Conservation (phyloP, 2,329 filamentous ascomycete genomes). For the Thielaviopsis musarum region DNA sequence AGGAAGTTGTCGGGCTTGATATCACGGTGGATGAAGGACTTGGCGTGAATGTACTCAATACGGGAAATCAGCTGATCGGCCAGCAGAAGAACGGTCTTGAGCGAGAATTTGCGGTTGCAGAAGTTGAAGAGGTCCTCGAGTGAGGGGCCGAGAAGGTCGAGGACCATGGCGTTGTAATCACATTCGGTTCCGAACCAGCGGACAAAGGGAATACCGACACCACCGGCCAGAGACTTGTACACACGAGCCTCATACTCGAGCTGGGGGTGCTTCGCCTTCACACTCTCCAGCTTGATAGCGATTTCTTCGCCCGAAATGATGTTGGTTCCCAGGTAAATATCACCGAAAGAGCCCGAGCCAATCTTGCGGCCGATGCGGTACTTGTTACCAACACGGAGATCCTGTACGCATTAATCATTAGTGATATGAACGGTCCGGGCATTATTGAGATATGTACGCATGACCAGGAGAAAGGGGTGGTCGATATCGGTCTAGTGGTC, state of each 20-base stretch:
- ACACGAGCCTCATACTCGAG: constrained; percentile 97
- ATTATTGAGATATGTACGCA: not conserved
- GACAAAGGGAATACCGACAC: constrained; percentile 95
- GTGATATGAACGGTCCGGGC: not conserved
- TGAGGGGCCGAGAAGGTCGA: constrained; percentile 87
- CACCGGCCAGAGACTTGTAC: constrained; percentile 77
- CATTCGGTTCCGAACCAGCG: constrained; percentile 99
- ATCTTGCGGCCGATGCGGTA: constrained; percentile 99
- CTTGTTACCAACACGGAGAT: constrained; percentile 97
- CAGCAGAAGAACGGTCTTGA: constrained; percentile 93
- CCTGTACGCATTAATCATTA: constrained; percentile 34
- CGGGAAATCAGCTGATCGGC: constrained; percentile 97
- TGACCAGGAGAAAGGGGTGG: not conserved
- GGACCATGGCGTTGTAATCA: constrained; percentile 99
- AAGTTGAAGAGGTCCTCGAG: constrained; percentile 99
- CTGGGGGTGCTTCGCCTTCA: constrained; percentile 98
- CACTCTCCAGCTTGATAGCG: constrained; percentile 97
- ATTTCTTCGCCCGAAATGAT: constrained; percentile 99
- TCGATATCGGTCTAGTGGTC: not conserved
- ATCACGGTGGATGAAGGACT: constrained; percentile 98
- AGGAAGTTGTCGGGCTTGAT: constrained; percentile 99
- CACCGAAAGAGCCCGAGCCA: constrained; percentile 90
- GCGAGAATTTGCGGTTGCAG: constrained; percentile 98
- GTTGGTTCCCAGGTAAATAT: constrained; percentile 98
- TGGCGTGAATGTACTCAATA: constrained; percentile 99